Conservation (phyloP, 768 basidiomycete species). For the Calocera cornea region DNA sequence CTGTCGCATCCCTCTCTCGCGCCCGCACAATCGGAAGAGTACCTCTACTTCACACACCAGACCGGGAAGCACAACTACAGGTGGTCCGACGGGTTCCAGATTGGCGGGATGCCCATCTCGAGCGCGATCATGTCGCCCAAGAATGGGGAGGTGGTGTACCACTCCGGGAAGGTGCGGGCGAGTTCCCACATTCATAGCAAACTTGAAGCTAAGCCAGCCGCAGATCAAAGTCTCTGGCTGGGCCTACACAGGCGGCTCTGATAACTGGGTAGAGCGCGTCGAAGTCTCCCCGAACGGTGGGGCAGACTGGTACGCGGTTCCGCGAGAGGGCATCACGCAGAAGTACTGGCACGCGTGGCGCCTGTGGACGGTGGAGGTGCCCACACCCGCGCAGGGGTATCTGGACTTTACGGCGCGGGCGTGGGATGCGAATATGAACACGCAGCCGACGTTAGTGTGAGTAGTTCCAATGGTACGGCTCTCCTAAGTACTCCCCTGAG, state of each 20-base stretch:
- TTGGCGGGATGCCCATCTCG: slow-evolving; percentile 47
- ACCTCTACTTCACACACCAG: slow-evolving; percentile 40
- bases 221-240: slow-evolving; percentile 31
- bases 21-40: slow-evolving; percentile 41
- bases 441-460: slow-evolving; percentile 41
- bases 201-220: too few species aligned
- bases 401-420: slow-evolving; percentile 42
- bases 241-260: slow-evolving; percentile 34
- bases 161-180: slow-evolving; percentile 29
- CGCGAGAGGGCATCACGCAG: slow-evolving; percentile 36
- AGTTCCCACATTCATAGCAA: too few species aligned
- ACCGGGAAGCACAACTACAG: slow-evolving; percentile 40
- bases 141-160: slow-evolving; percentile 35
- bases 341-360: slow-evolving; percentile 47
- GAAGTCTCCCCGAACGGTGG: slow-evolving; percentile 42
- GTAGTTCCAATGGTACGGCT: too few species aligned
- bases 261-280: slow-evolving; percentile 45
- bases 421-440: slow-evolving; percentile 47
- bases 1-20: slow-evolving; percentile 36
- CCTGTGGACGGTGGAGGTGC: slow-evolving; percentile 39
- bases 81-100: slow-evolving; percentile 43
- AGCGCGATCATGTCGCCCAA: slow-evolving; percentile 36
- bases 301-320: slow-evolving; percentile 38
- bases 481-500: too few species aligned
- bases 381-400: slow-evolving; percentile 44